Evolutionary conservation across 2,329 filamentous ascomycete genomes (phyloP).

Genomic region (Aspergillus fumigatiaffinis): DNA sequence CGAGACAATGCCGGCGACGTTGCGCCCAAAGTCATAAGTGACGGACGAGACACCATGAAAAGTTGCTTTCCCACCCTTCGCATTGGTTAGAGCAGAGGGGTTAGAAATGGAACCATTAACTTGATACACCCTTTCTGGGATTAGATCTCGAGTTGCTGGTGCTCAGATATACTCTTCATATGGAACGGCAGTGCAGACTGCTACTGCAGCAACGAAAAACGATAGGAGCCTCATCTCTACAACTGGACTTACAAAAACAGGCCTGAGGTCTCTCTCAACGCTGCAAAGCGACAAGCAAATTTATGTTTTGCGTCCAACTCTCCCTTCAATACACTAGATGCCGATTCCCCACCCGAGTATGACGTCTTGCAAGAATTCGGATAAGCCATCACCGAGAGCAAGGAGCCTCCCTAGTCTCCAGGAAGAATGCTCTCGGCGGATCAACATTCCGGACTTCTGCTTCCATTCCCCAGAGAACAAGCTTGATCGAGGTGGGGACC

Average conservation of each 20-base stretch:
- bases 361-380: neutral
- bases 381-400: neutral
- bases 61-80: neutral
- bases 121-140: neutral
- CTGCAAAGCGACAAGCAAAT: too few species aligned
- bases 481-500: too few species aligned
- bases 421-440: neutral
- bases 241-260: neutral
- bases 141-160: neutral
- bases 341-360: neutral
- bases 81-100: neutral
- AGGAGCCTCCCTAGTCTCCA: too few species aligned
- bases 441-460: neutral
- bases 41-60: constrained; percentile 28
- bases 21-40: constrained; percentile 39
- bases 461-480: neutral
- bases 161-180: neutral
- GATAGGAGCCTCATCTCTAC: neutral
- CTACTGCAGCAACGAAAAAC: neutral
- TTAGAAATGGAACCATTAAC: neutral
- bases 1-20: constrained; percentile 38
- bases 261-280: too few species aligned
- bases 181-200: neutral
- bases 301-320: neutral
- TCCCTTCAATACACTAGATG: too few species aligned